phyloP scores from a whole-genome alignment of 768 basidiomycete species.

The Mycena crocata region DNA sequence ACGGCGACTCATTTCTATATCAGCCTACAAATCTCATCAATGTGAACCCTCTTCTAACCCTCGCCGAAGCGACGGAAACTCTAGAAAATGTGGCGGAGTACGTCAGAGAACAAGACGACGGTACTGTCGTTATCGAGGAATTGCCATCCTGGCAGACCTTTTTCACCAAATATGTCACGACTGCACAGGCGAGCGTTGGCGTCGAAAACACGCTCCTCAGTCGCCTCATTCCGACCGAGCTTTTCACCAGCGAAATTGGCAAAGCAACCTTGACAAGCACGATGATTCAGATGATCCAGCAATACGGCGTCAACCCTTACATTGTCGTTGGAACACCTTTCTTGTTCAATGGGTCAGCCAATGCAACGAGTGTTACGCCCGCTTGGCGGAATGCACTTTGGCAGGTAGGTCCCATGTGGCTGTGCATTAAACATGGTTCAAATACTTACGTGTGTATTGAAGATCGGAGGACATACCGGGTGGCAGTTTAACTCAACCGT shows the following conservation, averaged over 20 bases:
- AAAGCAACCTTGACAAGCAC: constrained; percentile 33
- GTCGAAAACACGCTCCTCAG: constrained; percentile 38
- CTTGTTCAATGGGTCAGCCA: constrained; percentile 31
- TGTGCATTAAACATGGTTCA: neutral
- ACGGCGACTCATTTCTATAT: neutral
- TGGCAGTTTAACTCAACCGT: neutral
- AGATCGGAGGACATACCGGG: neutral
- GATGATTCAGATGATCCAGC: constrained; percentile 18
- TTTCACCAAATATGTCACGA: constrained; percentile 45
- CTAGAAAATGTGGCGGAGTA: constrained; percentile 42
- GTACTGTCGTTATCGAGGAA: constrained; percentile 43
- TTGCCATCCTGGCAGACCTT: constrained; percentile 46
- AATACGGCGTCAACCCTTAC: constrained; percentile 34
- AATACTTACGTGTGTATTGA: neutral
- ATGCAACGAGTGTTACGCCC: constrained; percentile 36
- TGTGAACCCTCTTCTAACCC: constrained; percentile 43
- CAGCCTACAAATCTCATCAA: constrained; percentile 42
- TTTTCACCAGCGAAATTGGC: constrained; percentile 39
- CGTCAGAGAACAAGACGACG: constrained; percentile 41
- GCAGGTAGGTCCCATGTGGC: no score
- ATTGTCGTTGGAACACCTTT: constrained; percentile 34
- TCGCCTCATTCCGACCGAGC: constrained; percentile 41
- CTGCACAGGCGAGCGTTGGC: constrained; percentile 44
- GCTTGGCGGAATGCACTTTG: constrained; percentile 38
- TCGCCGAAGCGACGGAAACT: constrained; percentile 40